Evolutionary conservation across 805 yeast species (phyloP).

Genomic region (Wickerhamiella qilinensis): DNA sequence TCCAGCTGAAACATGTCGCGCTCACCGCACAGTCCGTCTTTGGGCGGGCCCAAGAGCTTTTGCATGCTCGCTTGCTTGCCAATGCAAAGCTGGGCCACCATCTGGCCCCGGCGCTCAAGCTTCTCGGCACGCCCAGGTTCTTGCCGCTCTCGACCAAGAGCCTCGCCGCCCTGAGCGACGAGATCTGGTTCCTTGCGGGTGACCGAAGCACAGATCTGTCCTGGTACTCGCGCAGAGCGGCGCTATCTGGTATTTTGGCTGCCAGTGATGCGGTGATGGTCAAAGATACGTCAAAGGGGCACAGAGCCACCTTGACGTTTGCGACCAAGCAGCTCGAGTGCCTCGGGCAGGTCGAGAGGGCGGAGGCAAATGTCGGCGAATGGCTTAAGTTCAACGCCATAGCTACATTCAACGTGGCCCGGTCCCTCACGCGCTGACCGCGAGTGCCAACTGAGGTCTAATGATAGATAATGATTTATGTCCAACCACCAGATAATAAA

Average conservation of each 20-base stretch:
- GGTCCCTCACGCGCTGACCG: constrained; percentile 31
- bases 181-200: constrained; percentile 62
- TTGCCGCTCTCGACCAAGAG: constrained; percentile 42
- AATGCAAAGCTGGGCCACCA: constrained; percentile 22
- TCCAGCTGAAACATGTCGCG: constrained; percentile 19
- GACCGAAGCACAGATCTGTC: constrained; percentile 65
- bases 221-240: constrained; percentile 82
- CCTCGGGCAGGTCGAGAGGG: constrained; percentile 38
- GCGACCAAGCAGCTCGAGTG: constrained; percentile 42
- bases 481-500: too few relatives aligned
- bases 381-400: constrained; percentile 59
- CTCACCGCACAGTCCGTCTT: constrained; percentile 2
- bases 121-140: constrained; percentile 51
- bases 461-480: background rate
- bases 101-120: constrained; percentile 33
- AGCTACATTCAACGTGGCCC: constrained; percentile 47
- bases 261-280: constrained; percentile 63
- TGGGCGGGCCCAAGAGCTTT: constrained; percentile 26
- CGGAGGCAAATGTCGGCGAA: constrained; percentile 53
- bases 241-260: constrained; percentile 54
- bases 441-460: background rate
- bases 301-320: constrained; percentile 42
- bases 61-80: constrained; percentile 25
- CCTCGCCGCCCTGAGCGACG: constrained; percentile 65
- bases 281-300: constrained; percentile 46